phyloP scores from a whole-genome alignment of 352 stramenopile genomes.

The Pythium volutum region DNA sequence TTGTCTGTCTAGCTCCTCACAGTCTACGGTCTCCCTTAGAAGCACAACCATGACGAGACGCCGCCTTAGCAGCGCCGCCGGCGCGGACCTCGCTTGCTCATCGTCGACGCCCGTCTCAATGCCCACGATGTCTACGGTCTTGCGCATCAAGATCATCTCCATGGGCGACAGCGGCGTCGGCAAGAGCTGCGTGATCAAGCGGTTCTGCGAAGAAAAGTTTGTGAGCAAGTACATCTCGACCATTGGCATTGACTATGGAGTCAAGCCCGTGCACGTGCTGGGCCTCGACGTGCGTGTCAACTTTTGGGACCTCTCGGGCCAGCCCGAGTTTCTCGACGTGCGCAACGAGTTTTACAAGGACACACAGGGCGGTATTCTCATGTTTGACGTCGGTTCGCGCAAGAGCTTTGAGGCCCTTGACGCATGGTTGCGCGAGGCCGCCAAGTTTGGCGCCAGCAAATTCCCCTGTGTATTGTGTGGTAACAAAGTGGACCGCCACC shows the following conservation, averaged over 20 bases:
- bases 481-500: conserved; percentile 89
- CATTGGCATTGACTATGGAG: conserved; percentile 95
- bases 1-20: not conserved
- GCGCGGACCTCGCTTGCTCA: not conserved
- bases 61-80: conserved; percentile 8
- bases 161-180: conserved; percentile 89
- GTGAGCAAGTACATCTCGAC: conserved; percentile 95
- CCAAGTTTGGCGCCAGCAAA: conserved; percentile 84
- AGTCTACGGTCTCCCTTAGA: not conserved
- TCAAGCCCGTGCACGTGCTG: conserved; percentile 85
- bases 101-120: not conserved
- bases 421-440: conserved; percentile 85
- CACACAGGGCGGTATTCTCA: conserved; percentile 71
- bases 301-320: conserved; percentile 93
- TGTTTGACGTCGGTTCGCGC: conserved; percentile 75
- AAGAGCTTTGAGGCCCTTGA: conserved; percentile 86
- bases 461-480: conserved; percentile 88
- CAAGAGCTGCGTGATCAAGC: conserved; percentile 95
- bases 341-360: conserved; percentile 98
- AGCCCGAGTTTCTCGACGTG: conserved; percentile 93
- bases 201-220: conserved; percentile 95
- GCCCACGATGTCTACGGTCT: conserved; percentile 33
- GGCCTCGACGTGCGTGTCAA: conserved; percentile 86
- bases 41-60: conserved; percentile 18
- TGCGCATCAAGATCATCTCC: conserved; percentile 93